Evolutionary conservation across 1,284 basidiomycete species (phyloP), one percentile per base, ranked within the genome.

Genomic region (Sphaerobolus stellatus): DNA sequence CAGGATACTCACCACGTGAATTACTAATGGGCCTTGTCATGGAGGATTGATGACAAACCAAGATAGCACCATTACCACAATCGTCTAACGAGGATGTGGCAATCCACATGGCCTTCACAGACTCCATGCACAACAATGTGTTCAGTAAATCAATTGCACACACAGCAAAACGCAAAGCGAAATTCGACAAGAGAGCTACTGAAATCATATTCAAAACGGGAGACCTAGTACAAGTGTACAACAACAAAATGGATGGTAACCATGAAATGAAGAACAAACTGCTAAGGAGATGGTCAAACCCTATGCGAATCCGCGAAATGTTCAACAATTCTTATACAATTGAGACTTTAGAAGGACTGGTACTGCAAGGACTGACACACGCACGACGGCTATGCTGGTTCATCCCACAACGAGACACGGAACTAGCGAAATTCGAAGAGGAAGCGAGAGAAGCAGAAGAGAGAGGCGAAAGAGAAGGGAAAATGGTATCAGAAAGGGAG

Each of bases 171-270:
- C 28, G 44, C 2, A 59, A 59, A 30, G 20, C 16, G 14, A n/a
- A 25, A 5, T 58, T 52, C 28, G 56, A 59, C 43, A 36, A n/a
- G 31, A n/a, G 34, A 3, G 41, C 48, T 25, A 54, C 40, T 33
- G 31, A 24, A 16, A 16, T 48, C 2, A 24, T 16, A 1, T 46
- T 30, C 20, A 31, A 52, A 38, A 25, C 48, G 5, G 58, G 56
- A 7, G 56, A 59, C 28, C 22, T 58, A 22, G 58, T 58, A 14
- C 56, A 59, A 30, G 30, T 48, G 2, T 59, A 59, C 49, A 33
- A 59, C 25, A 22, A 53, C 2, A 45, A 46, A 1, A 47, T 47
- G 30, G 56, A 59, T 24, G 27, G 27, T 16, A 57, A 48, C 16
- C 43, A 43, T n/a, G 43, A 33, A n/a, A 52, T 46, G 36, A 29